Evolutionary conservation across 208 protist genomes (phyloP).

Genomic region (Naegleria gruberi): DNA sequence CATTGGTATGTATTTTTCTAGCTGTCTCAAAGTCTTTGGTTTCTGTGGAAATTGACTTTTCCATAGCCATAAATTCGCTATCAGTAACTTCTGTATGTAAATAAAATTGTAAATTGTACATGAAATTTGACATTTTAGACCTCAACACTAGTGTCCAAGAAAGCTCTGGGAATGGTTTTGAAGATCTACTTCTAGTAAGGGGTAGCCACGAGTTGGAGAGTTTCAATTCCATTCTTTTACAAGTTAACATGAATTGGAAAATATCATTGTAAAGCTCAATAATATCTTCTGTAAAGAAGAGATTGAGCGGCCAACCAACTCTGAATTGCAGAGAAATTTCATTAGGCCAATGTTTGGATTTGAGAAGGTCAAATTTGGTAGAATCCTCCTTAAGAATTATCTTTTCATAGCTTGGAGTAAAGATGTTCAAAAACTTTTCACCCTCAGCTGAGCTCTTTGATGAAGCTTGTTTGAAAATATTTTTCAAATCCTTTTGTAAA

Average conservation of each 20-base stretch:
- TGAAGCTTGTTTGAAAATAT: background rate
- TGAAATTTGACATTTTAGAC: background rate
- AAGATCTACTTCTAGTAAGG: background rate
- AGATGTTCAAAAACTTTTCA: background rate
- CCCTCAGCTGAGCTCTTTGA: background rate
- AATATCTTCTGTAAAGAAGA: background rate
- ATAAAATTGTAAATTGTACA: background rate
- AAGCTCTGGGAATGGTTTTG: background rate
- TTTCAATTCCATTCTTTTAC: background rate
- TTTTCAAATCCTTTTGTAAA: background rate
- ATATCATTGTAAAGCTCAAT: background rate
- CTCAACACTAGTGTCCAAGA: background rate
- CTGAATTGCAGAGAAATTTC: background rate
- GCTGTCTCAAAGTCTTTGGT: constrained; percentile 3
- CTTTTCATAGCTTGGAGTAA: background rate
- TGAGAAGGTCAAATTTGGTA: background rate
- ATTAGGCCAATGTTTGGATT: background rate
- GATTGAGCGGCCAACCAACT: background rate
- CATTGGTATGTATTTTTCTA: background rate
- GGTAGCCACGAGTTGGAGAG: background rate
- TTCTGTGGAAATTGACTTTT: background rate
- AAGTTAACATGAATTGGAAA: background rate
- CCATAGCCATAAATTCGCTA: background rate
- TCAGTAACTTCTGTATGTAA: background rate
- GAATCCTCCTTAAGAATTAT: background rate